A percentile compares a stretch with the other conserved stretches of the same genome.
Evolutionary conservation across 2,329 filamentous ascomycete genomes (phyloP).

Genomic region (Penicillium sp.): DNA sequence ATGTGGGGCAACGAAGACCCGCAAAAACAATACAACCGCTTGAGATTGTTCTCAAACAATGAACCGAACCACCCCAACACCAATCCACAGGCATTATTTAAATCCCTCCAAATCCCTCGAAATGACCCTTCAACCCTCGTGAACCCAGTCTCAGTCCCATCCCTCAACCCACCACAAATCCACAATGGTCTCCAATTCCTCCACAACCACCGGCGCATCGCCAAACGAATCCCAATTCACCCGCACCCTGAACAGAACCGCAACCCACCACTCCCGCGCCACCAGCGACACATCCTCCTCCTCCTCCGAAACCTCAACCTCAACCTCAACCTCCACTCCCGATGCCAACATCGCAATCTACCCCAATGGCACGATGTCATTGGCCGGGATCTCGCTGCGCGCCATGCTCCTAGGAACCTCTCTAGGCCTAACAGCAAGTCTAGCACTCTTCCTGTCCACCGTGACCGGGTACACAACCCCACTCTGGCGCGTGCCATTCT

Average conservation of each 20-base stretch:
- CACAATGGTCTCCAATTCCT: background rate
- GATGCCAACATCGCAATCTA: constrained; percentile 33
- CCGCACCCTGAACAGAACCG: too few relatives aligned
- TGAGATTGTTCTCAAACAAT: constrained; percentile 20
- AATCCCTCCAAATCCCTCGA: background rate
- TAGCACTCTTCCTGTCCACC: constrained; percentile 30
- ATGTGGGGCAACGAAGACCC: background rate
- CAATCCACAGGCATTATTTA: background rate
- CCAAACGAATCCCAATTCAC: background rate
- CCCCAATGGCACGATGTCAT: constrained; percentile 41
- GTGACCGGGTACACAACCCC: constrained; percentile 31
- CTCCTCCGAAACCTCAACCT: too few relatives aligned
- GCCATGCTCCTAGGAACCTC: constrained; percentile 44
- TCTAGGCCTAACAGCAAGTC: constrained; percentile 35
- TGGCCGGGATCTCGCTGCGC: constrained; percentile 45
- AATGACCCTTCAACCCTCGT: background rate
- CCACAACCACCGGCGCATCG: constrained; percentile 17
- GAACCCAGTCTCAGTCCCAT: background rate
- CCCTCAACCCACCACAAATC: background rate
- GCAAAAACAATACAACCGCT: constrained; percentile 7
- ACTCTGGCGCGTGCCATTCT: constrained; percentile 57
- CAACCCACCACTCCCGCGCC: background rate
- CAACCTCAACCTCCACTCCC: constrained; percentile 7
- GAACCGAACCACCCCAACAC: background rate
- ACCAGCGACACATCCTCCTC: constrained; percentile 4